These are phyloP conservation scores for Luffa aegyptiaca DNA, from an alignment of 306 rosid genomes.

Conservation along the genomic window DNA sequence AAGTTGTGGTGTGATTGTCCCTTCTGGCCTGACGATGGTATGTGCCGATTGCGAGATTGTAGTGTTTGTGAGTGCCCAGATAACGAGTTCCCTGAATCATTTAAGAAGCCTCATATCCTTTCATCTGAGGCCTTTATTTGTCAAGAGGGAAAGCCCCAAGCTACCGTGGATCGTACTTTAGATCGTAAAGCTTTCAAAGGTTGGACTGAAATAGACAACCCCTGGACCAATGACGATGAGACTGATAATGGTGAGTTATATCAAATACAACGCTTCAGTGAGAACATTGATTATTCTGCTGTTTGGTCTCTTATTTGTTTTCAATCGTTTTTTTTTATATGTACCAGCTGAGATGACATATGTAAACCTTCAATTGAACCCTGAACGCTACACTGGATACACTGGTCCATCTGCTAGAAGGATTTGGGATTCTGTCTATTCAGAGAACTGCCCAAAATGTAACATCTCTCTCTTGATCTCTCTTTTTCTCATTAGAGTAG, in stretches of 20 bases:
- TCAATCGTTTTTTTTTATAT: background rate
- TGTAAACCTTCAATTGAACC: conserved; percentile 88
- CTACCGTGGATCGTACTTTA: conserved; percentile 87
- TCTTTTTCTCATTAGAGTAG: background rate
- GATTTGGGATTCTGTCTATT: conserved; percentile 86
- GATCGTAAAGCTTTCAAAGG: conserved; percentile 80
- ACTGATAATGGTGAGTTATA: conserved; percentile 62
- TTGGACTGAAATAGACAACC: conserved; percentile 82
- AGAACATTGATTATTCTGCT: background rate
- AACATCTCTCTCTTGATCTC: conserved; percentile 14
- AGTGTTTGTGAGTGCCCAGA: conserved; percentile 98
- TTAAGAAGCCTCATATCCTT: conserved; percentile 63
- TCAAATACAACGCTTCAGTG: background rate
- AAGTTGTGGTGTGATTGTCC: conserved; percentile 98
- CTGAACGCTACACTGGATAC: conserved; percentile 92
- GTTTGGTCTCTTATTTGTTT: background rate
- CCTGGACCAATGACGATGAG: conserved; percentile 92
- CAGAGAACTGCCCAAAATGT: conserved; percentile 98
- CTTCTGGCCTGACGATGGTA: conserved; percentile 98
- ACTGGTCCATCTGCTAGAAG: conserved; percentile 90
- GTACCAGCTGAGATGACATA: conserved; percentile 74
- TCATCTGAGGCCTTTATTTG: conserved; percentile 59
- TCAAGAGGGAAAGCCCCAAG: conserved; percentile 97
- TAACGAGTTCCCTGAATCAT: conserved; percentile 69
- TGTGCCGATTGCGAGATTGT: conserved; percentile 94